Percentiles rank a stretch among this genome's conserved stretches.
phyloP scores from a whole-genome alignment of 176 grass and related monocot species.

The Oryza nivara region DNA sequence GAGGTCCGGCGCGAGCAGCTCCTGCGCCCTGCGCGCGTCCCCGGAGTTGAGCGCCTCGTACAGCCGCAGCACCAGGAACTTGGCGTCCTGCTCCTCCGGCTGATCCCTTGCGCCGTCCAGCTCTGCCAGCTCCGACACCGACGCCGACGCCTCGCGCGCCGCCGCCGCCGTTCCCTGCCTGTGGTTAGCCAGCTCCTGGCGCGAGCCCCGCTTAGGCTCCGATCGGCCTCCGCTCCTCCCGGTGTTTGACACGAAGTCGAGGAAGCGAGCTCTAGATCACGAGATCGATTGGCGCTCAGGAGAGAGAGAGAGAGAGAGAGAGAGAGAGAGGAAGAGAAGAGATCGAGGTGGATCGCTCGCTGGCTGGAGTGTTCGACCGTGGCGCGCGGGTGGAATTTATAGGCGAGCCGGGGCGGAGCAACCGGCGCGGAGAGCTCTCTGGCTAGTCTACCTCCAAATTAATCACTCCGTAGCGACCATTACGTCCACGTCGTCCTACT shows the following conservation, averaged over 20 bases:
- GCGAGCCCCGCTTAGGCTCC: slow-evolving; percentile 62
- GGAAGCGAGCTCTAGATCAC: background rate
- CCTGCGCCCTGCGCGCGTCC: slow-evolving; percentile 59
- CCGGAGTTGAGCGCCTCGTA: slow-evolving; percentile 72
- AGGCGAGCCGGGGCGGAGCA: background rate
- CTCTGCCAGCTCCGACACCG: slow-evolving; percentile 39
- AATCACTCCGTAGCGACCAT: background rate
- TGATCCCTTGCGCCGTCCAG: background rate
- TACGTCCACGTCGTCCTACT: background rate
- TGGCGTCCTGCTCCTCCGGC: slow-evolving; percentile 56
- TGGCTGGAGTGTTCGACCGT: background rate
- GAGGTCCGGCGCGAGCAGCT: slow-evolving; percentile 72
- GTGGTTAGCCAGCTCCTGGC: slow-evolving; percentile 85
- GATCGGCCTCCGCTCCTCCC: slow-evolving; percentile 8
- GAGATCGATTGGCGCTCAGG: background rate
- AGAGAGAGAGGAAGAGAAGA: too few species aligned
- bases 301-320: background rate
- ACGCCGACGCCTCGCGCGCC: background rate
- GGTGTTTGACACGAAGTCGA: background rate
- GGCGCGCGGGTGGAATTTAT: background rate
- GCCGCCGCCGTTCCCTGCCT: slow-evolving; percentile 32
- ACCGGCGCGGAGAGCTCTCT: background rate
- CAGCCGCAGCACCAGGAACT: slow-evolving; percentile 60
- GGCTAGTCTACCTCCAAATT: background rate
- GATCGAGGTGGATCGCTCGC: background rate